Conservation (phyloP, 257 asterid species). For the Echites panduratus region DNA sequence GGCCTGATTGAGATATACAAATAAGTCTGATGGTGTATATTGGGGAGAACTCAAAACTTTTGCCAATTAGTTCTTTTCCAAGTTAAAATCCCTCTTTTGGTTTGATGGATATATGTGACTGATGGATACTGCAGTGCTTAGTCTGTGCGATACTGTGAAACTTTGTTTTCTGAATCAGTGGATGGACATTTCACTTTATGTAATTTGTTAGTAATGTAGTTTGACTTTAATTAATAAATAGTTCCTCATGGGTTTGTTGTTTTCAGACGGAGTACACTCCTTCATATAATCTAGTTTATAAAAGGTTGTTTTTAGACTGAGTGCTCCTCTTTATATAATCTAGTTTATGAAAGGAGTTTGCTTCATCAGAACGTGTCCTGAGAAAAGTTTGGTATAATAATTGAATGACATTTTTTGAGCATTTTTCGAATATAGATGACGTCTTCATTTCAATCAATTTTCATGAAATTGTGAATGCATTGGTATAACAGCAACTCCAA, state of each 20-base stretch:
- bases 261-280: not conserved
- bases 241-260: not conserved
- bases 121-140: conserved; percentile 2
- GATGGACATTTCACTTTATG: not conserved
- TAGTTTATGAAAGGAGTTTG: too few species aligned
- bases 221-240: not conserved
- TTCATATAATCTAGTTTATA: too few species aligned
- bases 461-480: too few species aligned
- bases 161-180: not conserved
- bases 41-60: conserved; percentile 70
- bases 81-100: conserved; percentile 1
- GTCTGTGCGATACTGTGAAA: not conserved
- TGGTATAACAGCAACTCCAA: too few species aligned
- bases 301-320: too few species aligned
- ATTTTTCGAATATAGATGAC: too few species aligned
- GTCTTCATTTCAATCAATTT: too few species aligned
- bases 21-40: conserved; percentile 18
- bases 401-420: too few species aligned
- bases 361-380: too few species aligned
- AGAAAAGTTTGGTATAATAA: too few species aligned
- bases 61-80: conserved; percentile 20
- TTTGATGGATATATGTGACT: not conserved
- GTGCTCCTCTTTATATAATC: too few species aligned
- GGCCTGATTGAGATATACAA: conserved; percentile 1
- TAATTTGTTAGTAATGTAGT: not conserved